Conservation (phyloP, 768 basidiomycete species). For the Kwoniella pini region DNA sequence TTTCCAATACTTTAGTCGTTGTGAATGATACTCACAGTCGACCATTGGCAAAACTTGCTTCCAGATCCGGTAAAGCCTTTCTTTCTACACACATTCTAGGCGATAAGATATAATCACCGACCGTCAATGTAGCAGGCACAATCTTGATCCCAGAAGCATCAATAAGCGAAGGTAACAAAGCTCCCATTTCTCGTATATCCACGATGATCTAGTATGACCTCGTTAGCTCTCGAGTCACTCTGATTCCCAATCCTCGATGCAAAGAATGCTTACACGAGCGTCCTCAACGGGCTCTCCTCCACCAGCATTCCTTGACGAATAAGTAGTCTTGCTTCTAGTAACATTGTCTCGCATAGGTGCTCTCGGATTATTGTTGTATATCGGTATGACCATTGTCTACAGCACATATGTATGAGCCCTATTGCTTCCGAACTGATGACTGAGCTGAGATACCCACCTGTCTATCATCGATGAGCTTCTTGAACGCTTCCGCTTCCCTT, state of each 20-base stretch:
- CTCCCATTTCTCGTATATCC: conserved; percentile 95
- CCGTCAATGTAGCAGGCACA: conserved; percentile 86
- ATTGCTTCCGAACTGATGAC: no score
- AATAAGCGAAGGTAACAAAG: conserved; percentile 82
- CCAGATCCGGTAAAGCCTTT: conserved; percentile 88
- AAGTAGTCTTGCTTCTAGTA: conserved; percentile 55
- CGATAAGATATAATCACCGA: conserved; percentile 93
- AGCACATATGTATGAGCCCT: no score
- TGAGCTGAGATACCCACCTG: conserved; percentile 75
- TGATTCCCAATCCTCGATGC: neutral
- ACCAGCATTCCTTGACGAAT: conserved; percentile 81
- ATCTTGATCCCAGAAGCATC: conserved; percentile 78
- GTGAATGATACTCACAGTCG: conserved; percentile 71
- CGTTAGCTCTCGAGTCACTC: neutral
- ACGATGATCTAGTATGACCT: conserved; percentile 71
- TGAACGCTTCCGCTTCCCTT: conserved; percentile 91
- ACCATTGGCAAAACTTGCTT: conserved; percentile 91
- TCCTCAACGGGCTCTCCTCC: conserved; percentile 72
- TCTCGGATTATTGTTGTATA: conserved; percentile 58
- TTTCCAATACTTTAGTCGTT: no score
- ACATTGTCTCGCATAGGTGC: conserved; percentile 50
- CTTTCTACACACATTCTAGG: conserved; percentile 96
- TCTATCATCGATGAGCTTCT: conserved; percentile 85
- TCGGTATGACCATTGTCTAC: conserved; percentile 86
- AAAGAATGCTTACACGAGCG: conserved; percentile 55